These are phyloP conservation scores for Venustampulla echinocandica DNA, from an alignment of 495 filamentous ascomycete species.

Conservation along the genomic window DNA sequence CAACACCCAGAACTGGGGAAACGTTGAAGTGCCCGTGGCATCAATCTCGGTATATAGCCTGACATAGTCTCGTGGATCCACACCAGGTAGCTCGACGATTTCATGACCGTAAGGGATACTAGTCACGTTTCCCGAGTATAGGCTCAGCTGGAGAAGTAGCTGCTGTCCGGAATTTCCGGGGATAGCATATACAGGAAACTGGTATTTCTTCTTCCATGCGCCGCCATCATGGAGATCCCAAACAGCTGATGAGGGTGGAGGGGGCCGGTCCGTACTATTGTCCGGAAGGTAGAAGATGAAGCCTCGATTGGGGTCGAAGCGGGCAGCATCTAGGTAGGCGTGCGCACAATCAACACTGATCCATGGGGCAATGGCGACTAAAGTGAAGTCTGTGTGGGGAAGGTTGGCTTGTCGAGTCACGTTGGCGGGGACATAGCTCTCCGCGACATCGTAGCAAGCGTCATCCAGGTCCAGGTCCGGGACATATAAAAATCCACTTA, in stretches of 20 bases:
- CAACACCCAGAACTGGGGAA: conserved; percentile 76
- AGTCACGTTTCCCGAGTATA: conserved; percentile 65
- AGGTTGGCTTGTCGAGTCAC: conserved; percentile 64
- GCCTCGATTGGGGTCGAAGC: conserved; percentile 44
- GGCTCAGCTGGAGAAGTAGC: conserved; percentile 62
- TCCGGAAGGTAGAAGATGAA: conserved; percentile 70
- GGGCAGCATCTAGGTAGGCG: conserved; percentile 58
- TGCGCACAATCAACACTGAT: conserved; percentile 57
- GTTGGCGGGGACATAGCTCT: conserved; percentile 56
- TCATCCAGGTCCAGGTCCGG: conserved; percentile 51
- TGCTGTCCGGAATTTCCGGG: conserved; percentile 52
- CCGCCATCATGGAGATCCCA: conserved; percentile 62
- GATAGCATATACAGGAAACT: conserved; percentile 80
- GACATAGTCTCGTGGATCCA: conserved; percentile 49
- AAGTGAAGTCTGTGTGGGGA: conserved; percentile 46
- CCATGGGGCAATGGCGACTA: conserved; percentile 86
- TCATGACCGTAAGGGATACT: conserved; percentile 47
- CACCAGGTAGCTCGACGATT: conserved; percentile 49
- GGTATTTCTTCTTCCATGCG: conserved; percentile 52
- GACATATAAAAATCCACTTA: conserved; percentile 74
- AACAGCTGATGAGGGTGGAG: conserved; percentile 41
- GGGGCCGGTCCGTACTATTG: conserved; percentile 49
- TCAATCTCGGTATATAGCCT: conserved; percentile 40
- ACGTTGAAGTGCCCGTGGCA: conserved; percentile 28
- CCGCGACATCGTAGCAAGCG: conserved; percentile 50